These are phyloP conservation scores for Desmodesmus armatus DNA, from an alignment of 139 green algal genomes.

Conservation along the genomic window DNA sequence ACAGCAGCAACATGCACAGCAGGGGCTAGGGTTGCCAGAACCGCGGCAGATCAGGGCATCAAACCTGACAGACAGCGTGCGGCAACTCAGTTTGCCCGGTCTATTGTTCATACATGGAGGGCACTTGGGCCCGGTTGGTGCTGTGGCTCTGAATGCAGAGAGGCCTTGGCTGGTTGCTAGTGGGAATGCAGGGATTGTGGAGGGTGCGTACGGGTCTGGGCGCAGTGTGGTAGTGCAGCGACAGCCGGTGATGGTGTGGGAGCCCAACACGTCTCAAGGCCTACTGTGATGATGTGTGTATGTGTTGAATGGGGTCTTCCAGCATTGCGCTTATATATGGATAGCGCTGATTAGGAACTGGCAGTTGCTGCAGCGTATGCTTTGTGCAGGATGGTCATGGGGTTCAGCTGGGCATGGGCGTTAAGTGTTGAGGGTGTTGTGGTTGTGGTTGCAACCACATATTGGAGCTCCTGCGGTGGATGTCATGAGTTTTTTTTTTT, in stretches of 20 bases:
- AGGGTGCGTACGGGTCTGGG: not conserved
- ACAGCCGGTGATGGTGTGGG: slow-evolving; percentile 19
- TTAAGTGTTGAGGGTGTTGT: too few species aligned
- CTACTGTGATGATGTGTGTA: slow-evolving; percentile 13
- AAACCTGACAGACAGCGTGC: not conserved
- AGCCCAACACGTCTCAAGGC: not conserved
- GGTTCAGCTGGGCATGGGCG: too few species aligned
- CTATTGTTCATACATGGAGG: slow-evolving; percentile 24
- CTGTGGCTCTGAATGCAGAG: slow-evolving; percentile 24
- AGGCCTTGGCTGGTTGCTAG: slow-evolving; percentile 22
- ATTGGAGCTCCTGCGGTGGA: too few species aligned
- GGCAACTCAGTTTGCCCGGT: not conserved
- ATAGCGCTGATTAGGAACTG: too few species aligned
- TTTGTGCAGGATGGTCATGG: too few species aligned
- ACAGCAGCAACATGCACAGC: not conserved
- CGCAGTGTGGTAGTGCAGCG: not conserved
- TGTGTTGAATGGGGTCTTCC: too few species aligned
- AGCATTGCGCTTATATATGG: too few species aligned
- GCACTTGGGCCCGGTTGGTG: not conserved
- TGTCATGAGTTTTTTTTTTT: too few species aligned
- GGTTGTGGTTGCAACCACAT: too few species aligned
- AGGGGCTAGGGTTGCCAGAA: slow-evolving; percentile 2
- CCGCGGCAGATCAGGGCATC: not conserved
- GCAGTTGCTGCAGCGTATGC: too few species aligned
- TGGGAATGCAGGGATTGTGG: not conserved